Evolutionary conservation across 1,139 yeast species (phyloP).

Genomic region (Saccharomyces hybrid): DNA sequence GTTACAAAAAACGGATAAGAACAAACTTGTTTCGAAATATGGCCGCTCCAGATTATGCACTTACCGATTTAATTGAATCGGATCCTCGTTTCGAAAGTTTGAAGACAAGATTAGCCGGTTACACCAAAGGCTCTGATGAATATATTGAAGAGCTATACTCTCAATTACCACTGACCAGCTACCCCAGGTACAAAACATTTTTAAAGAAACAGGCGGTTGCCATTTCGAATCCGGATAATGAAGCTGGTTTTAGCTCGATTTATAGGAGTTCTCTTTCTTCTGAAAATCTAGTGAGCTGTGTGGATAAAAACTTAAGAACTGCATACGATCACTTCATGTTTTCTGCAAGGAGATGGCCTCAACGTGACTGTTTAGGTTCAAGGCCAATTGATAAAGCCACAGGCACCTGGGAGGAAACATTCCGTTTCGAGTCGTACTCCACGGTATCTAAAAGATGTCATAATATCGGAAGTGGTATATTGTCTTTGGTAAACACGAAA

Average conservation of each 20-base stretch:
- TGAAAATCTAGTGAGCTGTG: conserved; percentile 37
- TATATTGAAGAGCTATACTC: conserved; percentile 20
- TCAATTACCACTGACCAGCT: conserved; percentile 22
- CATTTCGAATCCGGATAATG: conserved; percentile 38
- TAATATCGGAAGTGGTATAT: conserved; percentile 58
- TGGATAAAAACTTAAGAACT: conserved; percentile 47
- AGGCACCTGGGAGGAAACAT: conserved; percentile 37
- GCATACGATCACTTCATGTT: conserved; percentile 42
- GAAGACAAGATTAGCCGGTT: conserved; percentile 14
- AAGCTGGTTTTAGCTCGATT: conserved; percentile 44
- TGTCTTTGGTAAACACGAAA: conserved; percentile 41
- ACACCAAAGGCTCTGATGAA: conserved; percentile 22
- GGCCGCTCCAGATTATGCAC: not conserved
- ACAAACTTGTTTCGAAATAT: not conserved
- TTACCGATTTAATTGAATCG: conserved; percentile 4
- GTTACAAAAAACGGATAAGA: not conserved
- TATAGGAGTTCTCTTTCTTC: conserved; percentile 42
- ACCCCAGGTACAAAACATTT: conserved; percentile 17
- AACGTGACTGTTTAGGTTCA: conserved; percentile 44
- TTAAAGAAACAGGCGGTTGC: conserved; percentile 34
- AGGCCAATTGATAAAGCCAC: conserved; percentile 39
- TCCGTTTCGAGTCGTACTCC: conserved; percentile 42
- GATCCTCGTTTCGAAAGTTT: conserved; percentile 15
- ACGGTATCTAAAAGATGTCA: conserved; percentile 38
- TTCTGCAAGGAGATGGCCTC: conserved; percentile 34